Evolutionary conservation across 225 moss, liverwort and hornwort genomes (phyloP).

Genomic region (Rhytidiadelphus loreus): DNA sequence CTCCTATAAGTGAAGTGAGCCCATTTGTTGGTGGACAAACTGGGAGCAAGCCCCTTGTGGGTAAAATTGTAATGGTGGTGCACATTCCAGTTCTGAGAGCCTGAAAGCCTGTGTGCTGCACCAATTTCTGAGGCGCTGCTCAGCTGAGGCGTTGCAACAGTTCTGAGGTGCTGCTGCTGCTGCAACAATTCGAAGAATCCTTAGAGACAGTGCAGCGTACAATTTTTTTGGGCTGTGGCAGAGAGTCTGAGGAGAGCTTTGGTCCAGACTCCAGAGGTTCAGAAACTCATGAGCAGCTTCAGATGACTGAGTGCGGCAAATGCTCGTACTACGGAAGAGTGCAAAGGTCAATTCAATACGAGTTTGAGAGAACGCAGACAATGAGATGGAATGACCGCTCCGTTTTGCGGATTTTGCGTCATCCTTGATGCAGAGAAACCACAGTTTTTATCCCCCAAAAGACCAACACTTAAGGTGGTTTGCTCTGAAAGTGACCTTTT

Average conservation of each 20-base stretch:
- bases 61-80: neutral
- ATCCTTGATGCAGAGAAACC: slow-evolving; percentile 8
- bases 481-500: too few relatives aligned
- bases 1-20: too few relatives aligned
- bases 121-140: neutral
- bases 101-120: neutral
- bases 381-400: neutral
- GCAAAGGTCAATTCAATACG: neutral
- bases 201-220: neutral
- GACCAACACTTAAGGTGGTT: too few relatives aligned
- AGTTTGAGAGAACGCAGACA: slow-evolving; percentile 8
- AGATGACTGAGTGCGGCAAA: neutral
- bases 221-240: neutral
- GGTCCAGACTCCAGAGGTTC: neutral
- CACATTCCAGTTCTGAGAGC: neutral
- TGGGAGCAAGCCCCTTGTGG: neutral
- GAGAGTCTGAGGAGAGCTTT: neutral
- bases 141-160: neutral
- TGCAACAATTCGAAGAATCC: neutral
- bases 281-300: neutral
- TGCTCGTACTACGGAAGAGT: neutral
- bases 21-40: neutral
- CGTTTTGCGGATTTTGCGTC: neutral
- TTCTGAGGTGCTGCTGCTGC: neutral
- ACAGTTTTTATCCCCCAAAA: neutral